These are phyloP conservation scores for Quercus wislizeni DNA, from an alignment of 306 rosid species.

Conservation along the genomic window DNA sequence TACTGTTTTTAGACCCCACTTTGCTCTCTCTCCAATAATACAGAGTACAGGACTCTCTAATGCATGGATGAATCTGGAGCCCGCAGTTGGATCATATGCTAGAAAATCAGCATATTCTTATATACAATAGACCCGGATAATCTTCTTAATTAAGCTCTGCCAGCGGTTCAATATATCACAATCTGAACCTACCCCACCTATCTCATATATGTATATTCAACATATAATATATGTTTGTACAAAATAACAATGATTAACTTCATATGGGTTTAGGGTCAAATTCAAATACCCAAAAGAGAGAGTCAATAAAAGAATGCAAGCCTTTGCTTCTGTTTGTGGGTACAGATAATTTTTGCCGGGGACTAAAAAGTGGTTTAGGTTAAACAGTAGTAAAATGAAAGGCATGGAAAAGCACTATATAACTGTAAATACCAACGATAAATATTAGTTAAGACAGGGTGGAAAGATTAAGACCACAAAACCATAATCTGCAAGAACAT, in stretches of 20 bases:
- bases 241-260: neutral
- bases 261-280: slow-evolving; percentile 9
- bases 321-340: neutral
- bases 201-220: neutral
- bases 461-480: slow-evolving; percentile 40
- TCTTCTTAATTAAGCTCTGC: slow-evolving; percentile 47
- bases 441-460: slow-evolving; percentile 21
- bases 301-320: neutral
- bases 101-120: slow-evolving; percentile 51
- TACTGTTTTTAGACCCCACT: slow-evolving; percentile 8
- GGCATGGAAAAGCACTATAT: slow-evolving; percentile 13
- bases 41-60: slow-evolving; percentile 39
- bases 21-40: slow-evolving; percentile 51
- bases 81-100: slow-evolving; percentile 40
- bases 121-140: slow-evolving; percentile 39
- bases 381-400: slow-evolving; percentile 1
- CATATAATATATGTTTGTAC: slow-evolving; percentile 2
- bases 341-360: neutral
- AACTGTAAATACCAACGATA: slow-evolving; percentile 27
- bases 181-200: slow-evolving; percentile 37
- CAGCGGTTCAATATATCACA: slow-evolving; percentile 38
- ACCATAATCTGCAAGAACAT: slow-evolving; percentile 26
- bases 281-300: too few species aligned
- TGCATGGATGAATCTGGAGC: slow-evolving; percentile 36
- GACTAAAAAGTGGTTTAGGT: neutral